Evolutionary conservation across 371 early-diverging fungal species (phyloP).

Genomic region (Mortierella sp.): DNA sequence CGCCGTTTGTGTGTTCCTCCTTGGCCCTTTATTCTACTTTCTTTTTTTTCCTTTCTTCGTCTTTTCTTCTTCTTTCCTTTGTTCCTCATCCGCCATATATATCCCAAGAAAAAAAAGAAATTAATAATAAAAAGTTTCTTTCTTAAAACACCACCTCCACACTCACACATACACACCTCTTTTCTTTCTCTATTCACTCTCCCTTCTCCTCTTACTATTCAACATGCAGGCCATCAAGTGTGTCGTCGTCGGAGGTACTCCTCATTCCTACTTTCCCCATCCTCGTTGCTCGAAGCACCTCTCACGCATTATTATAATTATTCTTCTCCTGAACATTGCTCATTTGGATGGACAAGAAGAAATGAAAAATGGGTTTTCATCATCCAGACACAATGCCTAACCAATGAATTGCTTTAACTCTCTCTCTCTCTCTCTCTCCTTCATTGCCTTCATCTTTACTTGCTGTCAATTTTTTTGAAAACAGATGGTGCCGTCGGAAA

Average conservation of each 20-base stretch:
- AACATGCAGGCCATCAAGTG: slow-evolving; percentile 22
- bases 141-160: not conserved
- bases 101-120: too few species aligned
- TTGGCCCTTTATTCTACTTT: too few species aligned
- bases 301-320: too few species aligned
- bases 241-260: slow-evolving; percentile 19
- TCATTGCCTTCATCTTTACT: not conserved
- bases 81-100: too few species aligned
- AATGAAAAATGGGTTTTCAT: too few species aligned
- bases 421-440: not conserved
- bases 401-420: not conserved
- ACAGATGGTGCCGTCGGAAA: slow-evolving; percentile 57
- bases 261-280: not conserved
- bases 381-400: not conserved
- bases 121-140: not conserved
- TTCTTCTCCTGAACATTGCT: too few species aligned
- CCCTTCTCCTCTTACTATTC: not conserved
- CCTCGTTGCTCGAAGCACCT: not conserved
- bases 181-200: not conserved
- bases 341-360: too few species aligned
- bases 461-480: not conserved
- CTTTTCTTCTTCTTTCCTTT: not conserved
- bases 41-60: not conserved
- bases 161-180: not conserved
- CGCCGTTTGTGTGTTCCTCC: too few species aligned